Percentiles rank a stretch among this genome's conserved stretches.
Evolutionary conservation across 164 flowering plant species (phyloP).

Genomic region (Liriodendron chinense): DNA sequence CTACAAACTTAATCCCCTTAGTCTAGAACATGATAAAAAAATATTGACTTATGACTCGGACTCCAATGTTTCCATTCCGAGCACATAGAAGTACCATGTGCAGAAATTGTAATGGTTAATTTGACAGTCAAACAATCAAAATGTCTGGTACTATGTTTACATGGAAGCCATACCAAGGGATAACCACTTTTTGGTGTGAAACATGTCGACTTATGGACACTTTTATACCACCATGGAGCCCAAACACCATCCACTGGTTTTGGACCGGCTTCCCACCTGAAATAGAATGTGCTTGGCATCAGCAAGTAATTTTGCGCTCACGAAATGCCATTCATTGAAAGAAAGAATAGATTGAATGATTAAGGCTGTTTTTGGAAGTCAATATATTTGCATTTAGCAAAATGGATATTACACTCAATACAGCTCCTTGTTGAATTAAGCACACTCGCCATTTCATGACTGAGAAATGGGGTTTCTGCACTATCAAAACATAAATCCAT

Average conservation of each 20-base stretch:
- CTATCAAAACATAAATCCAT: no score
- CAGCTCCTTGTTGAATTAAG: no score
- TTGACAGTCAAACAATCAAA: no score
- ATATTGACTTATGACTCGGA: not conserved
- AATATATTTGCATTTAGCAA: no score
- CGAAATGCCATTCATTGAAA: not conserved
- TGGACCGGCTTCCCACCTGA: conserved; percentile 97
- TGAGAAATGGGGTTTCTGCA: no score
- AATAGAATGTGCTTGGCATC: not conserved
- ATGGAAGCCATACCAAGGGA: conserved; percentile 47
- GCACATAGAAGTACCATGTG: not conserved
- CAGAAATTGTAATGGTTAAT: no score
- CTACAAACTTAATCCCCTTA: not conserved
- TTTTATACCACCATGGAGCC: conserved; percentile 96
- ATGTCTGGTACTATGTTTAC: not conserved
- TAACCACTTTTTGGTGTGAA: conserved; percentile 51
- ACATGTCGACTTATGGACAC: conserved; percentile 71
- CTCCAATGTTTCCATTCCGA: not conserved
- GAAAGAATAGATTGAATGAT: no score
- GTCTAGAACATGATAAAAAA: not conserved
- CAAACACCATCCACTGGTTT: conserved; percentile 85
- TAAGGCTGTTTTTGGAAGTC: no score
- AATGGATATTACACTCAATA: no score
- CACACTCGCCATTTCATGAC: no score
- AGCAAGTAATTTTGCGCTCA: not conserved